Evolutionary conservation across 139 green algal genomes (phyloP).

Genomic region (Ulvella scutata): DNA sequence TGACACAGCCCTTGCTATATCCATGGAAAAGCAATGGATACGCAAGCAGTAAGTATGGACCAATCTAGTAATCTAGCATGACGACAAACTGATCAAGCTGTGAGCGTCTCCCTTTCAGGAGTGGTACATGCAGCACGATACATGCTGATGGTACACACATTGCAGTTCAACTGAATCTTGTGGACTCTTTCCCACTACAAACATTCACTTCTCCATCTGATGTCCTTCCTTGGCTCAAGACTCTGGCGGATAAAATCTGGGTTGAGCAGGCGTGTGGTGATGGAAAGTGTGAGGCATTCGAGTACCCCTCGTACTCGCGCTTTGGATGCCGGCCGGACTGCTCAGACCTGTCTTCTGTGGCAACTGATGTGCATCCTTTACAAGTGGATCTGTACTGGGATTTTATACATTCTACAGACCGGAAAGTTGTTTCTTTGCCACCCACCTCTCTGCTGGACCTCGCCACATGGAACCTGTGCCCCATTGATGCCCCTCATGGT

Average conservation of each 20-base stretch:
- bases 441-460: slow-evolving; percentile 21
- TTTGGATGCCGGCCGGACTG: slow-evolving; percentile 77
- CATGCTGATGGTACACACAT: no score
- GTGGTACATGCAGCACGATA: no score
- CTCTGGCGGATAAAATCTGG: slow-evolving; percentile 34
- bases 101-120: not conserved
- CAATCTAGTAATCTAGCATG: slow-evolving; percentile 10
- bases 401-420: slow-evolving; percentile 46
- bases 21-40: no score
- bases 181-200: not conserved
- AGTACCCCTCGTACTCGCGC: slow-evolving; percentile 59
- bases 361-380: slow-evolving; percentile 32
- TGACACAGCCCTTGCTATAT: no score
- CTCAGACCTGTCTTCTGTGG: slow-evolving; percentile 31
- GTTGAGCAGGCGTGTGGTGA: slow-evolving; percentile 64
- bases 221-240: not conserved
- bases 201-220: not conserved
- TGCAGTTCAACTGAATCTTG: not conserved
- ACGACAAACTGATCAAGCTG: slow-evolving; percentile 18
- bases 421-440: slow-evolving; percentile 28
- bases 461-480: slow-evolving; percentile 59
- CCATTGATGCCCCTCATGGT: slow-evolving; percentile 30
- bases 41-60: slow-evolving; percentile 28
- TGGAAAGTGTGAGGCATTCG: slow-evolving; percentile 63
- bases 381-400: slow-evolving; percentile 56